Evolutionary conservation across 306 rosid species (phyloP).

Genomic region (Hippophae gyantsensis): DNA sequence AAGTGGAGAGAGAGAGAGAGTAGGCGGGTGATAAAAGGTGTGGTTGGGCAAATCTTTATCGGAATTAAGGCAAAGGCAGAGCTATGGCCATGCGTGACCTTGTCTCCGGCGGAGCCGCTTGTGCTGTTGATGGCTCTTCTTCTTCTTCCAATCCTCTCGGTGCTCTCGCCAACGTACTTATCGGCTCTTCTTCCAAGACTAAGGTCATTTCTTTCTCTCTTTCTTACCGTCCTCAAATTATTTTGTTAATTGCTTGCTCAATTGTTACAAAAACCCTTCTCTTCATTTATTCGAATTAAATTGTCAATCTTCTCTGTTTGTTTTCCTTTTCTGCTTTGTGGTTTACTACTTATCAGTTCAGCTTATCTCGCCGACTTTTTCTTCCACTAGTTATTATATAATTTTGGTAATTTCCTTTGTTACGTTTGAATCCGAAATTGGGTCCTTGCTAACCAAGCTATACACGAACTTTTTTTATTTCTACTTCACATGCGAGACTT

Average conservation of each 20-base stretch:
- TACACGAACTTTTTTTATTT: neutral
- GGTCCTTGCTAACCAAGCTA: neutral
- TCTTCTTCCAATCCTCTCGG: constrained; percentile 75
- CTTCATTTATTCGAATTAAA: neutral
- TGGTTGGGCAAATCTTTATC: neutral
- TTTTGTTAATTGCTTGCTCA: neutral
- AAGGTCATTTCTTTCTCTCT: constrained; percentile 27
- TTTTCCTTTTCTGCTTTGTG: neutral
- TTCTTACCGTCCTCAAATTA: neutral
- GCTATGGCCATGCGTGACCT: constrained; percentile 93
- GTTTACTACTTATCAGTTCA: neutral
- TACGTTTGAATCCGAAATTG: neutral
- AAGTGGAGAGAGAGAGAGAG: neutral
- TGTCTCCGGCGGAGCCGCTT: constrained; percentile 67
- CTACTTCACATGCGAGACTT: neutral
- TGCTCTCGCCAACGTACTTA: constrained; percentile 70
- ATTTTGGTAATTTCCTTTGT: neutral
- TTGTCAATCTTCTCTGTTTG: neutral
- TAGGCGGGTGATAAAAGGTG: neutral
- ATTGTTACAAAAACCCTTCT: neutral
- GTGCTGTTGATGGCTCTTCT: constrained; percentile 71
- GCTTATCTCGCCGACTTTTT: neutral
- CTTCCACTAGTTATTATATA: neutral
- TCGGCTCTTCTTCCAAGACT: constrained; percentile 73
- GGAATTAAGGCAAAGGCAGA: neutral